phyloP scores from a whole-genome alignment of 2,329 filamentous ascomycete species.

The Macroventuria anomochaeta region DNA sequence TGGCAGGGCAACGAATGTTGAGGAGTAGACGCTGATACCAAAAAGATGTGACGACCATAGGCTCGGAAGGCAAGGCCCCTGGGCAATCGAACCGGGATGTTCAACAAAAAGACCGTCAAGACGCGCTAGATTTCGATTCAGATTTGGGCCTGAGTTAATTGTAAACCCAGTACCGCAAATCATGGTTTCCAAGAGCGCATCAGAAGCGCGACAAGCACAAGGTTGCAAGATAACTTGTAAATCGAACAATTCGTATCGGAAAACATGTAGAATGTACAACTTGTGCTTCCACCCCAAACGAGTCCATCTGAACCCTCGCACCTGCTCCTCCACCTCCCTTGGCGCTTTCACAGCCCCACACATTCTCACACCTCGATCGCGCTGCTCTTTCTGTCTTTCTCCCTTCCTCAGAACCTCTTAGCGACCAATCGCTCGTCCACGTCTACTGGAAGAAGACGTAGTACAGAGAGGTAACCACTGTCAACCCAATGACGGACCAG shows the following conservation, averaged over 20 bases:
- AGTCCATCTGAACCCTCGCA: not conserved
- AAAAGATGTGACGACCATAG: not conserved
- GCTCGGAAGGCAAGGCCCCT: not conserved
- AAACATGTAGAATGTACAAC: slow-evolving; percentile 19
- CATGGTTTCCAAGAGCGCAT: too few species aligned
- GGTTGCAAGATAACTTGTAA: not conserved
- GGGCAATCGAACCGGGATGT: not conserved
- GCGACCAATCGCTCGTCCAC: not conserved
- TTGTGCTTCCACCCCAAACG: slow-evolving; percentile 4
- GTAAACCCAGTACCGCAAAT: not conserved
- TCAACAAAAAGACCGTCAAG: not conserved
- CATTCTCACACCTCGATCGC: not conserved
- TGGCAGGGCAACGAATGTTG: too few species aligned
- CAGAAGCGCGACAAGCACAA: not conserved
- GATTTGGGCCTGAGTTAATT: not conserved
- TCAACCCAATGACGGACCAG: slow-evolving; percentile 67
- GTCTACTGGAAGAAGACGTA: slow-evolving; percentile 36
- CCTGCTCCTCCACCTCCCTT: not conserved
- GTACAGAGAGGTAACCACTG: slow-evolving; percentile 50
- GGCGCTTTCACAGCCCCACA: not conserved
- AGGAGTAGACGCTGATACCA: too few species aligned
- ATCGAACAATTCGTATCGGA: slow-evolving; percentile 16
- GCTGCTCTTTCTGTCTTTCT: slow-evolving; percentile 11
- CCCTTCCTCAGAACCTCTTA: not conserved
- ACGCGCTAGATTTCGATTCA: not conserved